Percentiles rank a stretch among this genome's conserved stretches.
phyloP scores from a whole-genome alignment of 306 rosid genomes.

The Cicer judaicum region DNA sequence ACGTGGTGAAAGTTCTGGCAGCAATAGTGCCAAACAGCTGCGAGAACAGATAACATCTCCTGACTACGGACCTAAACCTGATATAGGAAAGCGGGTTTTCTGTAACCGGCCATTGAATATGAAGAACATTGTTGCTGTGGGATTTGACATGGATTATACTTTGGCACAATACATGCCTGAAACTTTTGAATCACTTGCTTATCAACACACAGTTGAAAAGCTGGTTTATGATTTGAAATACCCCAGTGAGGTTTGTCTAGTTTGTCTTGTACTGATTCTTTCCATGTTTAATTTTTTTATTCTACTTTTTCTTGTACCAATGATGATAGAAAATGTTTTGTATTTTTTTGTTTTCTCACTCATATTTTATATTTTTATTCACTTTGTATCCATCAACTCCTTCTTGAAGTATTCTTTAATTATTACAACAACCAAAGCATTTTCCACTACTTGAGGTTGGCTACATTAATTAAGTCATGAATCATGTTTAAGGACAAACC shows the following conservation, averaged over 20 bases:
- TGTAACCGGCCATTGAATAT: constrained; percentile 94
- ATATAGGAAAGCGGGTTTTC: constrained; percentile 78
- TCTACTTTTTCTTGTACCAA: constrained; percentile 13
- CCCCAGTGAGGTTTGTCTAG: constrained; percentile 74
- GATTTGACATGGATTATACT: constrained; percentile 99
- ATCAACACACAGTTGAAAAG: constrained; percentile 81
- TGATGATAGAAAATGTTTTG: constrained; percentile 10
- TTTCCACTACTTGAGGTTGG: neutral
- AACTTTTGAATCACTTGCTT: constrained; percentile 94
- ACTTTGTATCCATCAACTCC: constrained; percentile 19
- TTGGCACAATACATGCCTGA: constrained; percentile 97
- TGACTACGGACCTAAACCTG: constrained; percentile 59
- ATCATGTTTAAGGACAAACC: neutral
- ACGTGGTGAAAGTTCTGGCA: constrained; percentile 40
- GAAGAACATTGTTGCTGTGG: constrained; percentile 91
- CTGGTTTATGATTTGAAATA: constrained; percentile 87
- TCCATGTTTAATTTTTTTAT: constrained; percentile 16
- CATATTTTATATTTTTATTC: neutral
- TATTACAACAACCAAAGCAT: neutral
- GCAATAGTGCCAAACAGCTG: constrained; percentile 47
- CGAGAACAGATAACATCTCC: constrained; percentile 68
- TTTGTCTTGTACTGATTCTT: constrained; percentile 24
- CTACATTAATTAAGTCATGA: neutral
- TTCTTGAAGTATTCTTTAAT: constrained; percentile 3
- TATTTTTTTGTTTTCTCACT: constrained; percentile 18